phyloP scores from a whole-genome alignment of 768 basidiomycete genomes.

The Boletus edulis region DNA sequence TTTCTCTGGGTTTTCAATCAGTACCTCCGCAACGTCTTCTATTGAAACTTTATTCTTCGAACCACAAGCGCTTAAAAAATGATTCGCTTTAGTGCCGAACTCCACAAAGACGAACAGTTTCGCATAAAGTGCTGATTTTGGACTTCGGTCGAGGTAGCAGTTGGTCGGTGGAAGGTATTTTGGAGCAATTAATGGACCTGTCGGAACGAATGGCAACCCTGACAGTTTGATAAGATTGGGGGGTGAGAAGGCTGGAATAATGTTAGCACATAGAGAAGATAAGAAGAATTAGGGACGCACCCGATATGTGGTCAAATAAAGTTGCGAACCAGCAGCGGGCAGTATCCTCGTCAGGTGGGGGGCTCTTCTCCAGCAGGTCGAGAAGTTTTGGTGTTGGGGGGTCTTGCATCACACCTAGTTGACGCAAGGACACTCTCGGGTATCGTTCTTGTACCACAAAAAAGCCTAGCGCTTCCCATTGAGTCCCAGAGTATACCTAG shows the following conservation, averaged over 20 bases:
- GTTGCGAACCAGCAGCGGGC: constrained; percentile 63
- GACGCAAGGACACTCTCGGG: constrained; percentile 45
- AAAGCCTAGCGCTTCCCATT: constrained; percentile 72
- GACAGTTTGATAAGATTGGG: constrained; percentile 54
- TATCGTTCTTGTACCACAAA: constrained; percentile 52
- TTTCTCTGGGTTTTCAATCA: constrained; percentile 59
- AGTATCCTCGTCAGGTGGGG: constrained; percentile 47
- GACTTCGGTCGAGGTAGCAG: constrained; percentile 57
- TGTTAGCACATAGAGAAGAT: background rate
- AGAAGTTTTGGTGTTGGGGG: constrained; percentile 61
- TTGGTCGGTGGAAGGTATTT: constrained; percentile 53
- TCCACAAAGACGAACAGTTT: constrained; percentile 83
- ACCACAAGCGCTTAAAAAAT: constrained; percentile 79
- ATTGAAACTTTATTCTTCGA: constrained; percentile 81
- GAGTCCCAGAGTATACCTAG: constrained; percentile 64
- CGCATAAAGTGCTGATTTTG: constrained; percentile 57
- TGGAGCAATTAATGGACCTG: constrained; percentile 28
- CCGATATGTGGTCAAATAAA: constrained; percentile 55
- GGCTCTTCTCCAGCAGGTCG: constrained; percentile 48
- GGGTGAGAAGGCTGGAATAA: constrained; percentile 46
- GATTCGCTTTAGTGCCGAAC: constrained; percentile 74
- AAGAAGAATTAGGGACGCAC: constrained; percentile 33
- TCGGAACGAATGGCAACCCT: constrained; percentile 60
- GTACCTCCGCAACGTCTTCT: constrained; percentile 66
- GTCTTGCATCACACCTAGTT: constrained; percentile 62